phyloP scores from a whole-genome alignment of 805 yeast species.

The Yamadazyma tumulicola region DNA sequence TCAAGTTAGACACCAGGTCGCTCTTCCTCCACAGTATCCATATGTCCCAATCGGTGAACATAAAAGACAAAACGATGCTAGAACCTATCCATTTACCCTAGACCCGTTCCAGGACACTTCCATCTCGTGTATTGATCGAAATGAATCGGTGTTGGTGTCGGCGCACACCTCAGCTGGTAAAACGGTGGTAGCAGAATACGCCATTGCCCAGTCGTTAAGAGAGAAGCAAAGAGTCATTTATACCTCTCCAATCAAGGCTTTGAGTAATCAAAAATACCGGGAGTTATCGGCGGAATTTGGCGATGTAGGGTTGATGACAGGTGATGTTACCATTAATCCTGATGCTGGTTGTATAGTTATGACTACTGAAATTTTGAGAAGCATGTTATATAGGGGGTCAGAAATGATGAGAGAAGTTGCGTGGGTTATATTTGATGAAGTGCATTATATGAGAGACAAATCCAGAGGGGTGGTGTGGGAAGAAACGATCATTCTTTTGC shows the following conservation, averaged over 20 bases:
- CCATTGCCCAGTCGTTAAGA: slow-evolving; percentile 90
- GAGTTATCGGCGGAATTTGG: slow-evolving; percentile 90
- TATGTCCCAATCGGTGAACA: slow-evolving; percentile 88
- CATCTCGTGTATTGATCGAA: slow-evolving; percentile 90
- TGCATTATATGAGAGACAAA: slow-evolving; percentile 94
- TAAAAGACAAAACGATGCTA: slow-evolving; percentile 71
- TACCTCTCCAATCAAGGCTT: slow-evolving; percentile 92
- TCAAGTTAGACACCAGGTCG: slow-evolving; percentile 97
- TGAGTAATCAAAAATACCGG: slow-evolving; percentile 91
- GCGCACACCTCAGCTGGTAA: slow-evolving; percentile 98
- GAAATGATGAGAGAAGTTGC: slow-evolving; percentile 96
- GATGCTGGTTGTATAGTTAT: slow-evolving; percentile 94
- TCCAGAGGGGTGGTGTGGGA: slow-evolving; percentile 99
- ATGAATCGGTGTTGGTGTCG: slow-evolving; percentile 91
- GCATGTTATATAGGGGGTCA: slow-evolving; percentile 95
- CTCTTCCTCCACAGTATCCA: slow-evolving; percentile 87
- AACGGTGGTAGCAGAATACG: slow-evolving; percentile 95
- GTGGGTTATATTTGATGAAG: slow-evolving; percentile 96
- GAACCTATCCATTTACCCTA: slow-evolving; percentile 85
- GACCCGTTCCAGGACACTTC: slow-evolving; percentile 99
- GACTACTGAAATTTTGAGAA: slow-evolving; percentile 95
- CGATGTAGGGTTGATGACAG: slow-evolving; percentile 98
- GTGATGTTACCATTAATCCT: slow-evolving; percentile 97
- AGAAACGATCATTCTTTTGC: slow-evolving; percentile 95
- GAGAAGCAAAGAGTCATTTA: slow-evolving; percentile 92